Base-by-base conservation (phyloP, 1,284 basidiomycete genomes). In the Leccinum subatratum region DNA sequence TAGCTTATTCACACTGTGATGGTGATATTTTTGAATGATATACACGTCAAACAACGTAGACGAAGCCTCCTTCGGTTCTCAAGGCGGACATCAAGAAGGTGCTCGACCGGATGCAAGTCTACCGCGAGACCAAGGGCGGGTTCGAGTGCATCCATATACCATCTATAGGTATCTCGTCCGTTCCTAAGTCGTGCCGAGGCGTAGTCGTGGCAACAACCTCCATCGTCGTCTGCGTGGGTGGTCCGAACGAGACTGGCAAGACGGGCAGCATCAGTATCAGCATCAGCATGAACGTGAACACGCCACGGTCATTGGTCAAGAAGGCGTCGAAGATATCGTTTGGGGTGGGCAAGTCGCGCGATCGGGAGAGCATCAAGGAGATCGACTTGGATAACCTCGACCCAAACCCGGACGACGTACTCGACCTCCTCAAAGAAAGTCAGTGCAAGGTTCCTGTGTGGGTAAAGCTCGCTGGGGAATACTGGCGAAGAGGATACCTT, bases 141-240 rank as follows among this genome's bases (percentile, higher is more conserved):
- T 99, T 96, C 76, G 96, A 98, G 77, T 99, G 96, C 79, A 91
- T 96, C 28, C 95, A 98, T 77, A 80, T 93, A 62, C 96, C 96
- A 0, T 95, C 93, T 30, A 96, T 98, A 75, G 94, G 96, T 76
- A 79, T 96, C 9, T 83, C 89, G 6, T 91, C 91, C 39, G 83
- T 95, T 12, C 79, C 80, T 39, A 83, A 82, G 63, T 66, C 68
- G 20, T 28, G 28, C 28, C 73, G 78, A 28, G 75, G 18, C 74
- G 74, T 57, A 76, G 75, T 28, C 82, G 71, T 32, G 48, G 51
- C 51, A 54, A 54, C 12, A 54, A 54, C 51, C 48, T 22, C 48
- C 51, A 54, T 5, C 74, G 86, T 66, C 82, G 80, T 66, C 85
- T 85, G 66, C 82, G 84, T 63, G 75, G 78, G 14, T 85, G 81